Conservation (phyloP, 129 eudicot genomes). For the Artemisia argyi region DNA sequence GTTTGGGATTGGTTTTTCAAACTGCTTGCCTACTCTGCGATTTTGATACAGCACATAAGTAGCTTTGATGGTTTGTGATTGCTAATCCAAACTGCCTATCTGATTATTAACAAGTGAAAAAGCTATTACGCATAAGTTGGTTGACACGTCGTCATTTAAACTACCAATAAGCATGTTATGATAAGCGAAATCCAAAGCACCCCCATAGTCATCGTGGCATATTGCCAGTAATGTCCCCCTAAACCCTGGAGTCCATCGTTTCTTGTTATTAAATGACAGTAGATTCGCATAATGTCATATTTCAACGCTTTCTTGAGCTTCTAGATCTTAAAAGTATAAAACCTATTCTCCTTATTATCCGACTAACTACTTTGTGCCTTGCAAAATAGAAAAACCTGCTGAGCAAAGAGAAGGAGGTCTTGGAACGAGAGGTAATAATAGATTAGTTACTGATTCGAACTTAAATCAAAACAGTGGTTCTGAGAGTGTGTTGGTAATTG, state of each 20-base stretch:
- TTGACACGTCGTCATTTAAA: too few species aligned
- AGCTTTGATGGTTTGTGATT: too few species aligned
- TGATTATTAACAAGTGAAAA: too few species aligned
- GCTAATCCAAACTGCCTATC: too few species aligned
- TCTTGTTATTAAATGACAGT: too few species aligned
- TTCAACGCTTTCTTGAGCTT: not conserved
- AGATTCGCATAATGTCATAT: not conserved
- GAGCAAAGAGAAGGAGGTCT: conserved; percentile 24
- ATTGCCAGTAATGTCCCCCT: not conserved
- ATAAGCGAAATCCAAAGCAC: too few species aligned
- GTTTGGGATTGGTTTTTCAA: too few species aligned
- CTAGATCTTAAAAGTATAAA: not conserved
- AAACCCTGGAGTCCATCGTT: not conserved
- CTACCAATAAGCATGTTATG: too few species aligned
- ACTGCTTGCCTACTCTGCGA: too few species aligned
- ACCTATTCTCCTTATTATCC: too few species aligned
- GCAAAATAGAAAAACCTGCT: conserved; percentile 19
- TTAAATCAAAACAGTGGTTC: not conserved
- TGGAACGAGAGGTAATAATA: conserved; percentile 21
- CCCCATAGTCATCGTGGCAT: not conserved
- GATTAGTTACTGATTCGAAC: conserved; percentile 10
- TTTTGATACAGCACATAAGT: too few species aligned
- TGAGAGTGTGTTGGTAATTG: not conserved
- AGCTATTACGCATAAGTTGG: too few species aligned
- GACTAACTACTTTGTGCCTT: conserved; percentile 9